phyloP scores from a whole-genome alignment of 192 early-diverging fungal genomes.

The Borealophlyctis nickersoniae region DNA sequence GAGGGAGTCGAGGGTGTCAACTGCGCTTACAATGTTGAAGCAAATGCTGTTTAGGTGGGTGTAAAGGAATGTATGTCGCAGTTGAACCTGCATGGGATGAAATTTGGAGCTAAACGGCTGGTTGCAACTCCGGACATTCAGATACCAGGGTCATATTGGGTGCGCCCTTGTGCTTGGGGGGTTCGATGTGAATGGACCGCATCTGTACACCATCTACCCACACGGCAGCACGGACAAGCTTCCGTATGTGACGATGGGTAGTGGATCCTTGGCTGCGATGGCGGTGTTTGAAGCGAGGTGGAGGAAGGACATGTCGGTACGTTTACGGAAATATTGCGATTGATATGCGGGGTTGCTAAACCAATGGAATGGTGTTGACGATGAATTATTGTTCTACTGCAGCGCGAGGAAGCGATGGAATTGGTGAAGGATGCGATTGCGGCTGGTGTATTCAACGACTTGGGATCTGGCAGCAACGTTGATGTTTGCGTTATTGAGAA shows the following conservation, averaged over 20 bases:
- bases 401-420: slow-evolving; percentile 86
- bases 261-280: slow-evolving; percentile 95
- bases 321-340: too few relatives aligned
- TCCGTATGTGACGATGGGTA: slow-evolving; percentile 94
- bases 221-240: slow-evolving; percentile 95
- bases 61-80: too few relatives aligned
- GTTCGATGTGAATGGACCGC: slow-evolving; percentile 84
- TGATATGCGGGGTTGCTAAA: too few relatives aligned
- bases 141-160: slow-evolving; percentile 94
- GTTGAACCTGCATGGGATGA: too few relatives aligned
- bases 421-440: slow-evolving; percentile 92
- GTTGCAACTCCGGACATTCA: too few relatives aligned
- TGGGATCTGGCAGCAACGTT: slow-evolving; percentile 96
- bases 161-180: slow-evolving; percentile 94
- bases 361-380: too few relatives aligned
- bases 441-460: slow-evolving; percentile 98
- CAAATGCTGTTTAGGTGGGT: slow-evolving; percentile 87
- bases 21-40: slow-evolving; percentile 96
- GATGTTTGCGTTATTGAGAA: slow-evolving; percentile 91
- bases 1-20: slow-evolving; percentile 79
- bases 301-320: slow-evolving; percentile 70
- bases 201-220: slow-evolving; percentile 86
- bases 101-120: too few relatives aligned
- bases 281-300: slow-evolving; percentile 88
- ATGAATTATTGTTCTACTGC: too few relatives aligned